A percentile compares a stretch with the other conserved stretches of the same genome.
These are phyloP conservation scores for Albifimbria verrucaria DNA, from an alignment of 2,329 filamentous ascomycete genomes.

Conservation along the genomic window DNA sequence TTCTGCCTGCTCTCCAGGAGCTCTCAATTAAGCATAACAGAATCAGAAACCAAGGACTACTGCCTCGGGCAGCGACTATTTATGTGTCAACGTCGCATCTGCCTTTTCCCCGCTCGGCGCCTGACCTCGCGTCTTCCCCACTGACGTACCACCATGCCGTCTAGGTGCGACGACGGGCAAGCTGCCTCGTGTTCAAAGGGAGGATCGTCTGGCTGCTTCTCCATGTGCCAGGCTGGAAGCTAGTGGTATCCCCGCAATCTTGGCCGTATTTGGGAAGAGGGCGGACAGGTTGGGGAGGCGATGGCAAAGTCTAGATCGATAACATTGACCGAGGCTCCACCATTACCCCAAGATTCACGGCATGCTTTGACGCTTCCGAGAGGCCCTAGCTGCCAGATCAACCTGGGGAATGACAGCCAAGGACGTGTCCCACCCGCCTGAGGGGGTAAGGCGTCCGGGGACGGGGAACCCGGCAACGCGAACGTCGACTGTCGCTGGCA, in stretches of 20 bases:
- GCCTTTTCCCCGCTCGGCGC: not conserved
- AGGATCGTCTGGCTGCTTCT: not conserved
- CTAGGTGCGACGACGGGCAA: not conserved
- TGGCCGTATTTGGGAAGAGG: not conserved
- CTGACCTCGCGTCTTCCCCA: not conserved
- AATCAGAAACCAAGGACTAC: not conserved
- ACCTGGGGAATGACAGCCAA: too few species aligned
- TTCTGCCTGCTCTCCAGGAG: not conserved
- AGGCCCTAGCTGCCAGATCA: too few species aligned
- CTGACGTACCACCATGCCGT: not conserved
- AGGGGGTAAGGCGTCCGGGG: too few species aligned
- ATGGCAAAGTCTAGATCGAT: too few species aligned
- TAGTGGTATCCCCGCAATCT: not conserved
- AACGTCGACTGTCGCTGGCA: too few species aligned
- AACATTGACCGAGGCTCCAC: too few species aligned
- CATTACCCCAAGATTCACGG: too few species aligned
- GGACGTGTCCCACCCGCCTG: too few species aligned
- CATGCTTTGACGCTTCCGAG: too few species aligned
- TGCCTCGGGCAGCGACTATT: not conserved
- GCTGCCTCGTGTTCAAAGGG: not conserved
- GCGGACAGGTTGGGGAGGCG: not conserved
- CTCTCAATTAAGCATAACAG: not conserved
- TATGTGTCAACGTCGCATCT: not conserved
- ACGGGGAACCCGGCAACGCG: too few species aligned
- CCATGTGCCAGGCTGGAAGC: not conserved